Base-by-base conservation (phyloP, 805 yeast species). In the Nakazawaea peltata region DNA sequence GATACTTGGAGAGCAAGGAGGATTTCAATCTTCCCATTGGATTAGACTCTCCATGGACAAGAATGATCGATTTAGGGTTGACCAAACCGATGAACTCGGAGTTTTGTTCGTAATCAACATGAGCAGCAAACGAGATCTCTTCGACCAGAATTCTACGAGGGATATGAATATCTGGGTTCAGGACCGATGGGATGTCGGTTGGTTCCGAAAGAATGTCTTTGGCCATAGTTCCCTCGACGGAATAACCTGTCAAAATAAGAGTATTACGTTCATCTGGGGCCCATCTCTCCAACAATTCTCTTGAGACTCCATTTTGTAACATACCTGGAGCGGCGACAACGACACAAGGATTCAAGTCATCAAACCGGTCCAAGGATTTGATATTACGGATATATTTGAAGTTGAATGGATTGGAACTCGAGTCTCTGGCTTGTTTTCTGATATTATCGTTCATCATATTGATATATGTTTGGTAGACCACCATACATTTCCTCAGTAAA, bases 51-150 rank as follows among this genome's bases (percentile, higher is more conserved):
- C 99, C 99, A 57, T 92, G 99, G 2, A 92, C 99, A 36, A 92
- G 68, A 40, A 90, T 86, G 41, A 92, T 83, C 36, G 82, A 77
- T 40, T 71, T 71, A 0, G 99, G 95, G 40, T 81, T 81, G 2
- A 92, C 85, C 41, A 77, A 65, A 46, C 88, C 96, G 40, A 92
- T 92, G 51, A 92, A 92, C 38, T 82, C 84, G 1, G 95, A 66
- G 47, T 92, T 92, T 51, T 92, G 96, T 48, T 83, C 86, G 57
- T 81, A 92, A 54, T 92, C 99, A 16, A 92, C 99, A 58, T 92
- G 99, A 0, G 99, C 99, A n/a, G 98, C 97, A 67, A 92, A 92
- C 1, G 97, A 88, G 4, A 92, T 81, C 56, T 92, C 99, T 44
- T 90, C 97, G 13, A 92, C 79, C 31, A 72, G 74, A 37, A 94